These are phyloP conservation scores for Neurospora tetrasperma DNA, from an alignment of 495 filamentous ascomycete genomes.

Conservation along the genomic window DNA sequence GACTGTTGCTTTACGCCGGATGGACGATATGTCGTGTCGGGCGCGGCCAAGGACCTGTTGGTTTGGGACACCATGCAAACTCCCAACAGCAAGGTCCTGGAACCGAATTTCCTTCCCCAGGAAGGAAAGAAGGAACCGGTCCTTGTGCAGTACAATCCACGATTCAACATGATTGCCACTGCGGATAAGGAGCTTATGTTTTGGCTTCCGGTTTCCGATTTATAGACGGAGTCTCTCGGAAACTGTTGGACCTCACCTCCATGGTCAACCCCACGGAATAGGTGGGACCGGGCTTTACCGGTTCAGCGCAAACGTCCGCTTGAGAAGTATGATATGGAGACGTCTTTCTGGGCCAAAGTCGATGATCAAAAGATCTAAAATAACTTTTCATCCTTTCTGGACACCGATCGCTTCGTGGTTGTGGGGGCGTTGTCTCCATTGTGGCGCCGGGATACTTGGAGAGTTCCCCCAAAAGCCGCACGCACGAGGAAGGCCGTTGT, in stretches of 20 bases:
- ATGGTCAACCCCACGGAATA: not conserved
- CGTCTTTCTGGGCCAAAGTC: not conserved
- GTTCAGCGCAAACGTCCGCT: not conserved
- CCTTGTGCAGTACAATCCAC: conserved; percentile 78
- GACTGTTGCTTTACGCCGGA: conserved; percentile 85
- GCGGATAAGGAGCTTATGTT: conserved; percentile 83
- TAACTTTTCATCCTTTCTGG: not conserved
- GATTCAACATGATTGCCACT: conserved; percentile 79
- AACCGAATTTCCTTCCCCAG: conserved; percentile 54
- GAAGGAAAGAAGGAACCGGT: conserved; percentile 52
- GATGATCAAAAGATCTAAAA: not conserved
- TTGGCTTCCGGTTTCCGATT: conserved; percentile 74
- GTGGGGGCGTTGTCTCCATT: not conserved
- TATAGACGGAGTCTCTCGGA: conserved; percentile 12
- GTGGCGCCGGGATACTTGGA: not conserved
- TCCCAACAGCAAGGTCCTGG: conserved; percentile 47
- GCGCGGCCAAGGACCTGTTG: conserved; percentile 58
- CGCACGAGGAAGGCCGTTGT: not conserved
- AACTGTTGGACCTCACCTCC: not conserved
- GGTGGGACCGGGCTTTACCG: not conserved
- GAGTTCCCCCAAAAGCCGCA: not conserved
- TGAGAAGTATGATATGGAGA: not conserved
- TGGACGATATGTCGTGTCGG: conserved; percentile 75
- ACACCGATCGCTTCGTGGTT: not conserved
- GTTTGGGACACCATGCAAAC: conserved; percentile 70